phyloP scores from a whole-genome alignment of 257 asterid species.

The Solanum chilense region DNA sequence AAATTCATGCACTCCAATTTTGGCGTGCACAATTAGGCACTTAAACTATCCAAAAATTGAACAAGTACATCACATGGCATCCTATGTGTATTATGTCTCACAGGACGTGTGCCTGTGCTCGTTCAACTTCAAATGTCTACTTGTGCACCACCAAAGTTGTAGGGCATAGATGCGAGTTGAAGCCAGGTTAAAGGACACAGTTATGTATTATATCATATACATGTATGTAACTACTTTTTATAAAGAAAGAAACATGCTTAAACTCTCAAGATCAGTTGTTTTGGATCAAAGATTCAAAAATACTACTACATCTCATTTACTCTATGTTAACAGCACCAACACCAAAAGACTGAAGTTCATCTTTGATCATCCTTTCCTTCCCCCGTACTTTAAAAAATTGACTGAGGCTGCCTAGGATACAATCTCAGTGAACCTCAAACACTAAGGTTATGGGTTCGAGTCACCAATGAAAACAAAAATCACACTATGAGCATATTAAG shows the following conservation, averaged over 20 bases:
- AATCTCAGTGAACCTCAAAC: background rate
- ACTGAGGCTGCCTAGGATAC: background rate
- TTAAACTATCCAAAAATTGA: too few relatives aligned
- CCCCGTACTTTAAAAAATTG: background rate
- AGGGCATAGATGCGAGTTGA: background rate
- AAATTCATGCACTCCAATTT: background rate
- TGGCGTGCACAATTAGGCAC: background rate
- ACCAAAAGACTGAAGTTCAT: background rate
- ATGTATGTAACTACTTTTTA: too few relatives aligned
- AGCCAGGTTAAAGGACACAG: too few relatives aligned
- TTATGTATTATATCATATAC: background rate
- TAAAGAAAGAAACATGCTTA: background rate
- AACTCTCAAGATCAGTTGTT: background rate
- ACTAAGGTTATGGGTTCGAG: background rate
- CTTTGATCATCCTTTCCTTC: background rate
- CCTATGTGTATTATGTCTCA: background rate
- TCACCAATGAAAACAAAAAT: background rate
- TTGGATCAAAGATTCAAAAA: background rate
- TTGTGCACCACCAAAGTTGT: background rate
- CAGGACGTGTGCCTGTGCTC: background rate
- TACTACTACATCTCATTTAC: background rate
- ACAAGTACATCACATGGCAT: background rate
- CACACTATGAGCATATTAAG: background rate
- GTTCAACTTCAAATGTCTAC: too few relatives aligned
- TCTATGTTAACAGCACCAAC: background rate